phyloP scores from a whole-genome alignment of 2,329 filamentous ascomycete genomes.

The Fusarium bulbicola region DNA sequence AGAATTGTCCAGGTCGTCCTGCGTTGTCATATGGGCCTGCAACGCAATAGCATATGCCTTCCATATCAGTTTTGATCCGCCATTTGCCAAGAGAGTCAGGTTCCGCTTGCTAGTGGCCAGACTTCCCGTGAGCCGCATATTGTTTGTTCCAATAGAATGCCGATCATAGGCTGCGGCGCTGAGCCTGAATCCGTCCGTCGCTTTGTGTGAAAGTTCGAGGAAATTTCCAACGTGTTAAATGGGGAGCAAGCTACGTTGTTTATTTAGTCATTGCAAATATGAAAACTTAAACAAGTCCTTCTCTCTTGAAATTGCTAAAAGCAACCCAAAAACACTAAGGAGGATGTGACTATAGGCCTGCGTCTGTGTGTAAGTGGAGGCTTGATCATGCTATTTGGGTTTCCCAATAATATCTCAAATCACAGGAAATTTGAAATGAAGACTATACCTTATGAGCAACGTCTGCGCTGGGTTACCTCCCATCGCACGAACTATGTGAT shows the following conservation, averaged over 20 bases:
- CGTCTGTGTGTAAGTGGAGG: rapidly evolving
- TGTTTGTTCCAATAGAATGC: rapidly evolving
- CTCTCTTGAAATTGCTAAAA: too few species aligned
- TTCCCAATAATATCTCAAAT: rapidly evolving
- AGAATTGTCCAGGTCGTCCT: neutral
- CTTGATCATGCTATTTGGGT: too few species aligned
- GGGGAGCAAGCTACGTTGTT: neutral
- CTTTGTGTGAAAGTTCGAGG: too few species aligned
- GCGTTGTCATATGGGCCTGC: neutral
- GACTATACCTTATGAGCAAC: rapidly evolving
- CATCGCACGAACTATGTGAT: neutral
- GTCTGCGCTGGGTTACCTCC: neutral
- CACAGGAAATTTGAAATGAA: too few species aligned
- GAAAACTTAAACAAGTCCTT: rapidly evolving
- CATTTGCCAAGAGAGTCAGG: neutral
- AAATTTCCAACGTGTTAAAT: rapidly evolving
- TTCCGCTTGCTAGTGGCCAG: neutral
- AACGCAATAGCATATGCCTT: neutral
- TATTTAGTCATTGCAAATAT: rapidly evolving
- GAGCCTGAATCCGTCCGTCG: too few species aligned
- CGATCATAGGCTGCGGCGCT: too few species aligned
- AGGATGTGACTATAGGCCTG: rapidly evolving
- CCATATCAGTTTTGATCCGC: neutral
- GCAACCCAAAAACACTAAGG: too few species aligned
- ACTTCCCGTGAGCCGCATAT: neutral